These are phyloP conservation scores for Collybia sordida DNA, from an alignment of 768 basidiomycete genomes.

Conservation along the genomic window DNA sequence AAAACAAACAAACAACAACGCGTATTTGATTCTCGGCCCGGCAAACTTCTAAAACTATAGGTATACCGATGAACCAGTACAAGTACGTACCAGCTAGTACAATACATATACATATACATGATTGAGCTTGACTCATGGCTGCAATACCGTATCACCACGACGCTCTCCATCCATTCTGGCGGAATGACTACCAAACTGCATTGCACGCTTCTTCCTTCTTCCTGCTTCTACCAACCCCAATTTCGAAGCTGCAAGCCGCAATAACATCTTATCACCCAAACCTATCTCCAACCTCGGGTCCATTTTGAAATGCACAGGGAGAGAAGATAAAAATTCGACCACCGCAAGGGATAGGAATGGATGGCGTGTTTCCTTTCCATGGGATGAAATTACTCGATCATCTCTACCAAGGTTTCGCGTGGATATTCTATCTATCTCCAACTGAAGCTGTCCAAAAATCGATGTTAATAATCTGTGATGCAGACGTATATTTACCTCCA, in stretches of 20 bases:
- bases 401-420: slow-evolving; percentile 90
- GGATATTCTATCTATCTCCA: slow-evolving; percentile 86
- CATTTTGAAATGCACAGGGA: slow-evolving; percentile 82
- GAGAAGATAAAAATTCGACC: slow-evolving; percentile 70
- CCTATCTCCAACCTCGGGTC: slow-evolving; percentile 77
- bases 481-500: not conserved
- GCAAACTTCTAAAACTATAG: too few species aligned
- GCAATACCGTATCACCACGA: slow-evolving; percentile 47
- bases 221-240: slow-evolving; percentile 80
- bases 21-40: slow-evolving; percentile 4
- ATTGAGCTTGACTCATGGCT: not conserved
- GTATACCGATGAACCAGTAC: too few species aligned
- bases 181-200: slow-evolving; percentile 94
- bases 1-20: slow-evolving; percentile 8
- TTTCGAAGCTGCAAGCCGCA: slow-evolving; percentile 68
- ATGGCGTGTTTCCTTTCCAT: slow-evolving; percentile 90
- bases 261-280: slow-evolving; percentile 84
- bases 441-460: slow-evolving; percentile 62
- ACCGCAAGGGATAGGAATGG: slow-evolving; percentile 85
- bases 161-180: slow-evolving; percentile 77
- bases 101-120: too few species aligned
- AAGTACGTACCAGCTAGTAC: too few species aligned
- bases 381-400: slow-evolving; percentile 88
- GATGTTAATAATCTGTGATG: not conserved
- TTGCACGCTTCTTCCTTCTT: slow-evolving; percentile 82